A percentile compares a stretch with the other conserved stretches of the same genome.
Evolutionary conservation across 805 yeast genomes (phyloP).

Genomic region (Saccharomycopsis fodiens): DNA sequence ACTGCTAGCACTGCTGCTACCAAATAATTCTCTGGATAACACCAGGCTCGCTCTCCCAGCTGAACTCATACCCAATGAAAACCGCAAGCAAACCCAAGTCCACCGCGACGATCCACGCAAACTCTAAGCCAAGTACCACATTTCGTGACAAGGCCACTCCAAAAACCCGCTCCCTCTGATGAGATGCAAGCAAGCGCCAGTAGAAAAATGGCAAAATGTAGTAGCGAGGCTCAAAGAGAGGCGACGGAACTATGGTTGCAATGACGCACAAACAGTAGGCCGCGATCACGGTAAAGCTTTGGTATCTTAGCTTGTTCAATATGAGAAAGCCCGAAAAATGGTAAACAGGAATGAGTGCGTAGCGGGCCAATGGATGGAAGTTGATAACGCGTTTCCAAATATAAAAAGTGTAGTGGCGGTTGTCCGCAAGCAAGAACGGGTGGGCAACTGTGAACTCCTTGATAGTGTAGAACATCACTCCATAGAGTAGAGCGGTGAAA

Average conservation of each 20-base stretch:
- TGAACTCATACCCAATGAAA: constrained; percentile 55
- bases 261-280: constrained; percentile 45
- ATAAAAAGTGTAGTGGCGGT: constrained; percentile 89
- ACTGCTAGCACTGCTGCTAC: too few relatives aligned
- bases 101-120: constrained; percentile 51
- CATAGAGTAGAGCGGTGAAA: constrained; percentile 17
- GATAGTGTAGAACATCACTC: constrained; percentile 41
- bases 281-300: constrained; percentile 32
- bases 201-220: constrained; percentile 74
- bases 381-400: constrained; percentile 62
- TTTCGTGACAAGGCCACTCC: constrained; percentile 16
- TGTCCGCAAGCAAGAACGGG: constrained; percentile 89
- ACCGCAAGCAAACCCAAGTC: constrained; percentile 45
- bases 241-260: constrained; percentile 75
- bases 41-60: constrained; percentile 57
- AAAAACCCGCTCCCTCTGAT: constrained; percentile 24
- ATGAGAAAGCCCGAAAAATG: constrained; percentile 42
- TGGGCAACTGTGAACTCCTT: constrained; percentile 66
- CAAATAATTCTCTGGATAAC: constrained; percentile 77
- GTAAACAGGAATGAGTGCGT: constrained; percentile 56
- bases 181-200: constrained; percentile 56
- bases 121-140: constrained; percentile 43
- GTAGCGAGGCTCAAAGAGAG: constrained; percentile 90
- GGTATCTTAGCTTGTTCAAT: constrained; percentile 6
- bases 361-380: constrained; percentile 38